phyloP scores from a whole-genome alignment of 805 yeast genomes.

The Hanseniaspora guilliermondii region DNA sequence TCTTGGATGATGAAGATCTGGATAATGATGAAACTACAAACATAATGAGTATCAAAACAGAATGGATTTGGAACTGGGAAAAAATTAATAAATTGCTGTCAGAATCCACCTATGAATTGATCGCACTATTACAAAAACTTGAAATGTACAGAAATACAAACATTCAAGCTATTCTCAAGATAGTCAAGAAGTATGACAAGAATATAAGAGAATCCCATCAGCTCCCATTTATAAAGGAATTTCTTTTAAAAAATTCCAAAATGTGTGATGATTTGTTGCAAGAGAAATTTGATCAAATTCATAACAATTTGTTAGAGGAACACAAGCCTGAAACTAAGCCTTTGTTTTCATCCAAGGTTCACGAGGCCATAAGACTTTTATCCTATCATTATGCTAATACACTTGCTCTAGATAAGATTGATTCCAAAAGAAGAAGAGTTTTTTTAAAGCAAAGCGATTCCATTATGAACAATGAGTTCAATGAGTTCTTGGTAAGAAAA shows the following conservation, averaged over 20 bases:
- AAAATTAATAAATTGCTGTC: slow-evolving; percentile 40
- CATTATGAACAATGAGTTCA: slow-evolving; percentile 10
- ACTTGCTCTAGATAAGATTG: not conserved
- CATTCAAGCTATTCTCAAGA: slow-evolving; percentile 78
- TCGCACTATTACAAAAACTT: slow-evolving; percentile 40
- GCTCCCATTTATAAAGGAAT: slow-evolving; percentile 17
- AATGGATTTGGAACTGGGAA: slow-evolving; percentile 37
- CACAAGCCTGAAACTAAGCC: not conserved
- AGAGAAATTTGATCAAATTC: slow-evolving; percentile 9
- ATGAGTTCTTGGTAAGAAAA: slow-evolving; percentile 27
- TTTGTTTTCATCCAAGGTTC: slow-evolving; percentile 5
- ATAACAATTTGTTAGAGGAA: slow-evolving; percentile 3
- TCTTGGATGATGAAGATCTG: not conserved
- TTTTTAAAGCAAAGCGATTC: slow-evolving; percentile 8
- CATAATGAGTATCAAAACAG: slow-evolving; percentile 27
- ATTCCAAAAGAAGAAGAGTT: slow-evolving; percentile 6
- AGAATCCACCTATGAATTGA: slow-evolving; percentile 55
- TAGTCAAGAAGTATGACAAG: slow-evolving; percentile 84
- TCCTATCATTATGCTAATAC: slow-evolving; percentile 9
- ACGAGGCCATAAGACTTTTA: slow-evolving; percentile 9
- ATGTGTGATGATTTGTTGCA: slow-evolving; percentile 7
- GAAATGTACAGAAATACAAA: slow-evolving; percentile 51
- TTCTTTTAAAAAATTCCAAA: not conserved
- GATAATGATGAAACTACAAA: slow-evolving; percentile 11
- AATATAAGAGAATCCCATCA: slow-evolving; percentile 21